Base-by-base conservation (phyloP, 2,329 filamentous ascomycete species). In the Neonectria hederae region DNA sequence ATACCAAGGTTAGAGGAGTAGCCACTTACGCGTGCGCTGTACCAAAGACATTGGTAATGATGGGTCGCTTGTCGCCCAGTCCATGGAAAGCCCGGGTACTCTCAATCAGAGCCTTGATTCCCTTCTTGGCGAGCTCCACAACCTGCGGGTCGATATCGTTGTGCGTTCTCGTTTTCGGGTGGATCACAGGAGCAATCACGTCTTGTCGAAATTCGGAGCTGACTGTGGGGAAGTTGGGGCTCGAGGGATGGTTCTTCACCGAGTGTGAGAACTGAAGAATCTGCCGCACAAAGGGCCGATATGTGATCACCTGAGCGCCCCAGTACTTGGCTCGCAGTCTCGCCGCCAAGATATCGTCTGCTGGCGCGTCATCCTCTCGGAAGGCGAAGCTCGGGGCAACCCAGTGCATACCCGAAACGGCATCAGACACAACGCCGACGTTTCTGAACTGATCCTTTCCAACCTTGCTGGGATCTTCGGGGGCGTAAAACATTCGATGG, bases 41-140 rank as follows among this genome's bases (percentile, higher is more conserved):
- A 56, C 95, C 94, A 79, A 97, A 97, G 24, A 97, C 90, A 73
- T 97, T 98, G n/a, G 95, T 98, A 59, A 98, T 90, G 55, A 97
- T 90, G 9, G 92, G 88, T 30, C 93, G 87, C 65, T 86, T 79
- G n/a, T 81, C 79, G 17, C 87, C 83, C 26, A 92, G 83, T 2
- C 84, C 83, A 67, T 91, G 84, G 75, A 98, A 97, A 1, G 94
- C 93, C 59, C 89, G 86, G 0, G 95, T 98, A 76, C 95, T 97
- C 75, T 91, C 85, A 57, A 97, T 89, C 1, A 97, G 88, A 7
- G 93, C 92, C 46, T 88, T 82, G 60, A 96, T 86, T 63, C 91
- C 93, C 66, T 83, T 83, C 53, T 79, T 78, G 14, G 89, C 90
- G 65, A 89, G 84, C 5, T 83, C 76, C 10, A 87, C 78, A 32